Base-by-base conservation (phyloP, 1,139 yeast genomes). In the Blastobotrys malaysiensis region DNA sequence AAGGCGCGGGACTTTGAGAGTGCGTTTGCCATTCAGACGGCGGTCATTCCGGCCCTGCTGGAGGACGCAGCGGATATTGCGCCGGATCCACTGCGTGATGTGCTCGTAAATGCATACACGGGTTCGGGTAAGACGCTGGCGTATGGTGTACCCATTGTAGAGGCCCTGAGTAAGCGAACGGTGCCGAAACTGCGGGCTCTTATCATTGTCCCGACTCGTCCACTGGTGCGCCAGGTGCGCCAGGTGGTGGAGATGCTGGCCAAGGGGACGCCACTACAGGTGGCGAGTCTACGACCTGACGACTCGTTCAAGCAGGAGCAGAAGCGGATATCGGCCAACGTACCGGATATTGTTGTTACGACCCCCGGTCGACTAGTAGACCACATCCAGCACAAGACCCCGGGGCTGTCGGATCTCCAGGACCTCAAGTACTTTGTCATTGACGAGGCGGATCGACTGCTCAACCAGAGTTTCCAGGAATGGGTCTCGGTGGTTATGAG, bases 81-180 rank as follows among this genome's bases (percentile, higher is more conserved):
- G 48, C 95, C 95, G 1, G 77, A 73, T 47, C 65, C 71, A 13
- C 67, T 68, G 52, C 63, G 63, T 5, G 96, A 93, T 68, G 71
- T 90, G 16, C 74, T 93, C 50, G 96, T 93, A 4, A 91, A 93
- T 69, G 96, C 99, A 1, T 83, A 95, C 4, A 93, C 99, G 0
- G 99, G 99, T 52, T 87, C 96, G 0, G 99, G 99, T 65, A 93
- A 93, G 68, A 93, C 99, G 0, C 73, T 95, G 52, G 96, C 97
- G 7, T 93, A 93, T 67, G 78, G 83, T 57, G 77, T 93, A 2
- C 99, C 99, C 0, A 79, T 93, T 9, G 77, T 95, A 1, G 90
- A 90, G 59, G 74, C 81, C 3, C 74, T 93, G 52, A 73, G 78
- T 14, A 70, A 72, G 13, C 77, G 97, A 57, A 74, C 80, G 0